Evolutionary conservation across 2,329 filamentous ascomycete species (phyloP).

Genomic region (Pseudogymnoascus sp.): DNA sequence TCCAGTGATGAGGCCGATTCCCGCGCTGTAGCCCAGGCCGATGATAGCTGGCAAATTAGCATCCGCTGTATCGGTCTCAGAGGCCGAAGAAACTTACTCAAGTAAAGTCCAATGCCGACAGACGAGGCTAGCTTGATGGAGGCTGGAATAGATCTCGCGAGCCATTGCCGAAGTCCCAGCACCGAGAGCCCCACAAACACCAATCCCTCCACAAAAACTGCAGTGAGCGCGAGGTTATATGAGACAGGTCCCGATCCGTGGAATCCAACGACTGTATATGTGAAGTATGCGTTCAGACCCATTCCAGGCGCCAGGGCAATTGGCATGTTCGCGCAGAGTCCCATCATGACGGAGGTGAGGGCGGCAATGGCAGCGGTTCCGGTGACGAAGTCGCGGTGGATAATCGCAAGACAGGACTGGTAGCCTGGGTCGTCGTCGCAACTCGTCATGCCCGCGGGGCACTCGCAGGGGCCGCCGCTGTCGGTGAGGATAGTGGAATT

Average conservation of each 20-base stretch:
- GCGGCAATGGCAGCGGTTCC: conserved; percentile 78
- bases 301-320: conserved; percentile 67
- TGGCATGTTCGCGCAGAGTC: conserved; percentile 67
- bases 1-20: conserved; percentile 71
- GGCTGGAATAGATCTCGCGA: conserved; percentile 72
- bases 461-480: conserved; percentile 69
- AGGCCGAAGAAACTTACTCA: conserved; percentile 33
- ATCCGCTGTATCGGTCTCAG: background rate
- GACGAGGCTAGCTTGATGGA: conserved; percentile 83
- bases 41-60: conserved; percentile 44
- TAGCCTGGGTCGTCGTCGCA: conserved; percentile 53
- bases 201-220: conserved; percentile 82
- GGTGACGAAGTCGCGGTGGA: conserved; percentile 64
- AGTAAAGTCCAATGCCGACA: conserved; percentile 77
- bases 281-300: conserved; percentile 82
- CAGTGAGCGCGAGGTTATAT: conserved; percentile 69
- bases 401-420: conserved; percentile 48
- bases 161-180: conserved; percentile 78
- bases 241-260: conserved; percentile 67
- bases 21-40: conserved; percentile 70
- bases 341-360: conserved; percentile 75
- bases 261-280: conserved; percentile 67
- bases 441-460: conserved; percentile 47
- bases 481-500: conserved; percentile 49
- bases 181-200: conserved; percentile 76